Base-by-base conservation (phyloP, 23 red algal genomes). In the Gracilaria vermiculophylla region DNA sequence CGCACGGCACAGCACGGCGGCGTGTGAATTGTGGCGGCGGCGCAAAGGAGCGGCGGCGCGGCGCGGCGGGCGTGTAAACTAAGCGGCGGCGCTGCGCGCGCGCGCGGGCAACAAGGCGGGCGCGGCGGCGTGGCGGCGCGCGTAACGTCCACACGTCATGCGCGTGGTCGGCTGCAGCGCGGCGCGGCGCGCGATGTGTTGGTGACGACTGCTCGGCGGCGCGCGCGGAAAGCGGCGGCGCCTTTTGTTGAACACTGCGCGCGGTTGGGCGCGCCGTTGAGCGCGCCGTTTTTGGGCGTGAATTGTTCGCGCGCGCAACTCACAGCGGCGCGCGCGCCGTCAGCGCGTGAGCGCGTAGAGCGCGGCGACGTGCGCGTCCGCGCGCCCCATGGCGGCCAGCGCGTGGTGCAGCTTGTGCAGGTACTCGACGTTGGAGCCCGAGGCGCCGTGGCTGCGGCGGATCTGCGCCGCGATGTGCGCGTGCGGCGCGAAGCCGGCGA, bases 341-440 rank as follows among this genome's bases (percentile, higher is more conserved):
- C 55, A 21, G 55, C 55, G 6, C 40, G 35, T 69, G 32, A 73
- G 13, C 31, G 32, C 40, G 17, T 73, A 47, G 17, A 73, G 42
- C 37, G 21, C 37, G 10, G 69, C 24, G 19, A 88, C 45, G 74
- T 88, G 69, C 10, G 53, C 23, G 42, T 88, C 84, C 67, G 10
- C 16, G 34, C 23, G 49, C 31, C 84, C 83, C 25, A 62, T 56
- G 1, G 4, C 11, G 8, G 41, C 51, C 31, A 87, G 56, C 16
- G 64, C 56, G 15, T 66, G 31, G 50, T 77, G 35, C 29, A 88
- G 53, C 4, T 61, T 57, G 44, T 33, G 27, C 42, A 77, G 42
- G 48, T 87, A 87, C 28, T 87, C 83, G 20, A 60, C 15, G 54
- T 87, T 87, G 3, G 6, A 10, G 16, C 83, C 83, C 16, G 69